A percentile compares a stretch with the other conserved stretches of the same genome.
These are phyloP conservation scores for Colletotrichum echinochloae DNA, from an alignment of 2,329 filamentous ascomycete genomes.

Conservation along the genomic window DNA sequence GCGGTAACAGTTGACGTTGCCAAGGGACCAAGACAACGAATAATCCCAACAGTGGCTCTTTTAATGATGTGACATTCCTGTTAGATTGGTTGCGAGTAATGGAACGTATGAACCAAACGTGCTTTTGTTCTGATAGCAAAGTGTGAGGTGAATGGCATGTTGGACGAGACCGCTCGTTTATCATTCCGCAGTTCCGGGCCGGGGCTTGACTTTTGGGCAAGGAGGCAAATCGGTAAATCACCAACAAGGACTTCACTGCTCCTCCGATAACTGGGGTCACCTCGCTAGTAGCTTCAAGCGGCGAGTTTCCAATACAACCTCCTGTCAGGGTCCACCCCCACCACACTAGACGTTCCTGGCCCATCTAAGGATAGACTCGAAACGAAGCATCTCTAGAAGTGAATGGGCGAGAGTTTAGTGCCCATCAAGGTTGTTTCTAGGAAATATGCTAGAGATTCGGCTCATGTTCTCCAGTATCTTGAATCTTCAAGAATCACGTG, in stretches of 20 bases:
- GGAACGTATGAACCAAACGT: too few relatives aligned
- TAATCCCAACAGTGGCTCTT: too few relatives aligned
- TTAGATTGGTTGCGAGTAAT: too few relatives aligned
- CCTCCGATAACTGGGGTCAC: not conserved
- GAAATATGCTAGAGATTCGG: too few relatives aligned
- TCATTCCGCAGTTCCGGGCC: not conserved
- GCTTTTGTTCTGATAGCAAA: not conserved
- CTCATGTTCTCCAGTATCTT: not conserved
- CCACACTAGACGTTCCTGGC: not conserved
- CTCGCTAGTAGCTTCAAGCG: not conserved
- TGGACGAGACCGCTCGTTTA: not conserved
- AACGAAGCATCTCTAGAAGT: not conserved
- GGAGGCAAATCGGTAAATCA: not conserved
- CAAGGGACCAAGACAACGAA: too few relatives aligned
- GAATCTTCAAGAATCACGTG: not conserved
- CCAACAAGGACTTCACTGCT: not conserved
- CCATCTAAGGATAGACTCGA: not conserved
- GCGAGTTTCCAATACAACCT: not conserved
- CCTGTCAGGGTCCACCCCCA: not conserved
- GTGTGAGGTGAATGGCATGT: not conserved
- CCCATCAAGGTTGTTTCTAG: too few relatives aligned
- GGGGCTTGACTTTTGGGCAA: not conserved
- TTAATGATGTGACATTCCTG: not conserved
- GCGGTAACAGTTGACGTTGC: constrained; percentile 1
- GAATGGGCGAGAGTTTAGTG: not conserved